phyloP scores from a whole-genome alignment of 2,329 filamentous ascomycete species.

The Stagonosporopsis tanaceti region DNA sequence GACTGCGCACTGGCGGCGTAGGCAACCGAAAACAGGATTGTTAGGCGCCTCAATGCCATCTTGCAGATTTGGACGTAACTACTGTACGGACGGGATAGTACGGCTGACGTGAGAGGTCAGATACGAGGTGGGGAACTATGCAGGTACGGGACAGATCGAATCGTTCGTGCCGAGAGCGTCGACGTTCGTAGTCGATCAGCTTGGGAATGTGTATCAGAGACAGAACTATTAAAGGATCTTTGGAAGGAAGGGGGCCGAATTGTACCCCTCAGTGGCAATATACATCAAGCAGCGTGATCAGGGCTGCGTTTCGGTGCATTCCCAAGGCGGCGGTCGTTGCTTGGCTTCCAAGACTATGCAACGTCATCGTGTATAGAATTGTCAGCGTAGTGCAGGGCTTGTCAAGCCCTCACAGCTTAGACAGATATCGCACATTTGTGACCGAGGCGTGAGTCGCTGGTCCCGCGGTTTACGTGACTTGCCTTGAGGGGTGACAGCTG shows the following conservation, averaged over 20 bases:
- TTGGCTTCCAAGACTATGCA: constrained; percentile 28
- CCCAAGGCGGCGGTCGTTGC: constrained; percentile 19
- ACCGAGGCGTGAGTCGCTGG: constrained; percentile 7
- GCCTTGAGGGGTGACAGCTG: constrained; percentile 4
- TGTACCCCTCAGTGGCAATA: constrained; percentile 31
- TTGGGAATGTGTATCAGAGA: constrained; percentile 5
- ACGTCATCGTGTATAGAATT: constrained; percentile 26
- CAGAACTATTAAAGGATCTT: constrained; percentile 2
- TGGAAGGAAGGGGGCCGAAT: constrained; percentile 16
- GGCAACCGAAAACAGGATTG: constrained; percentile 34
- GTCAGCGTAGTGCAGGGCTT: constrained; percentile 13
- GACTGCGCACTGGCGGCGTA: constrained; percentile 36
- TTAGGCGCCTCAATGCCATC: constrained; percentile 37
- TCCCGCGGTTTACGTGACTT: constrained; percentile 12
- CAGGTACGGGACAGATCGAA: constrained; percentile 18
- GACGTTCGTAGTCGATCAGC: constrained; percentile 3
- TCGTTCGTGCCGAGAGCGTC: constrained; percentile 4
- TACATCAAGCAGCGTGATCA: constrained; percentile 17
- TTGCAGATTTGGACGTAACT: constrained; percentile 5
- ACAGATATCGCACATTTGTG: constrained; percentile 15
- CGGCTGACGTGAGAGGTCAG: constrained; percentile 24
- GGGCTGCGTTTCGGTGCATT: constrained; percentile 19
- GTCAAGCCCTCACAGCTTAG: constrained; percentile 21
- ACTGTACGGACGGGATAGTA: not conserved
- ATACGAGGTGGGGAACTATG: constrained; percentile 15